Evolutionary conservation across 495 filamentous ascomycete genomes (phyloP).

Genomic region (Aspergillus biplanus): DNA sequence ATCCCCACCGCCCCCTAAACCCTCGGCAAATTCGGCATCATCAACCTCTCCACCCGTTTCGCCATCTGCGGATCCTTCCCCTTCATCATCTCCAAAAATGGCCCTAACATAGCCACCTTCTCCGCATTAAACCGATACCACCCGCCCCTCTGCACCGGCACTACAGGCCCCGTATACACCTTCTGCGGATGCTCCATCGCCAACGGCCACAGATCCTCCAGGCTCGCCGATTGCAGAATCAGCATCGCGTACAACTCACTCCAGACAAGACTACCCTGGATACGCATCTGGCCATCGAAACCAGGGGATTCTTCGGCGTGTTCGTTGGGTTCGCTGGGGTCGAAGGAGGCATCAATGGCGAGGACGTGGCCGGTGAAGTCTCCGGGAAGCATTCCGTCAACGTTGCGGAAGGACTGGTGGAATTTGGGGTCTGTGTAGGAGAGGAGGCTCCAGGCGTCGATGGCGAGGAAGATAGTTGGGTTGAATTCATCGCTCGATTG

Average conservation of each 20-base stretch:
- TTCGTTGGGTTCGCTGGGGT: conserved; percentile 19
- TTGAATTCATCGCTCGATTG: too few species aligned
- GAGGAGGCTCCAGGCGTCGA: conserved; percentile 28
- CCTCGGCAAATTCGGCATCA: too few species aligned
- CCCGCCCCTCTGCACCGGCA: conserved; percentile 20
- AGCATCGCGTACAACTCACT: conserved; percentile 35
- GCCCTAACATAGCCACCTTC: too few species aligned
- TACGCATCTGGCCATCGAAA: conserved; percentile 34
- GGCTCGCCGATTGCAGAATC: conserved; percentile 2
- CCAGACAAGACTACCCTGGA: conserved; percentile 39
- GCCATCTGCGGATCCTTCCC: too few species aligned
- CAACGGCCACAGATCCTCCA: conserved; percentile 35
- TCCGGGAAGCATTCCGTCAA: conserved; percentile 15
- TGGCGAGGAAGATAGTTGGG: conserved; percentile 29
- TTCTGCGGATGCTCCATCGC: conserved; percentile 34
- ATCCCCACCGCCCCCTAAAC: too few species aligned
- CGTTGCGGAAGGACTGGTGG: conserved; percentile 5
- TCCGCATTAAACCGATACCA: conserved; percentile 12
- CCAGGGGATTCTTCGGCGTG: conserved; percentile 25
- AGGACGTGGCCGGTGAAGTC: conserved; percentile 31
- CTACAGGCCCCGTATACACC: conserved; percentile 37
- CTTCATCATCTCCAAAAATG: too few species aligned
- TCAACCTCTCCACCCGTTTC: too few species aligned
- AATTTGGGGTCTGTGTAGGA: conserved; percentile 26
- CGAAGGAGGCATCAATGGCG: conserved; percentile 31